Conservation (phyloP, 345 rosid genomes). For the Eucalyptus shirleyi region DNA sequence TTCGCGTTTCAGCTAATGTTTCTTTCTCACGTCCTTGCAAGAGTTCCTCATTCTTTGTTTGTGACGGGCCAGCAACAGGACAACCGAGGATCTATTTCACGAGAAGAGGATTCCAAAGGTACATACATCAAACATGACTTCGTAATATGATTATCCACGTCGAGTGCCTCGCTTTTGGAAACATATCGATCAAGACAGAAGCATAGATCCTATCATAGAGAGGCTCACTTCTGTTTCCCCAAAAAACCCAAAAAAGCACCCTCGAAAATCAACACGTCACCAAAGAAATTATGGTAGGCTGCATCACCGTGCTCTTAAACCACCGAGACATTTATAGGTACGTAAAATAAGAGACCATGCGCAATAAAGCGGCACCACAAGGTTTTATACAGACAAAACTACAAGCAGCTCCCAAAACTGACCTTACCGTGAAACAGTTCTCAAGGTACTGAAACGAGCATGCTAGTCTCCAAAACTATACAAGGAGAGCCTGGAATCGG, state of each 20-base stretch:
- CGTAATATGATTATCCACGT: neutral
- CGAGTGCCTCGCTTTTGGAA: neutral
- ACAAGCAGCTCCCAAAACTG: neutral
- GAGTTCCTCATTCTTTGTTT: neutral
- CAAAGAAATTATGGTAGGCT: neutral
- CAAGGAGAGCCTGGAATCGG: neutral
- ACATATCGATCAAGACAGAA: neutral
- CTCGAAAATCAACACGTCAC: neutral
- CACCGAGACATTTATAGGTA: neutral
- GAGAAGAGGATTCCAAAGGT: neutral
- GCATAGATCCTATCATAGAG: neutral
- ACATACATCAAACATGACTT: neutral
- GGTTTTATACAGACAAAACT: neutral
- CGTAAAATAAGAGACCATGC: neutral
- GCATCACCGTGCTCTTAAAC: neutral
- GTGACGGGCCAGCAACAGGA: neutral
- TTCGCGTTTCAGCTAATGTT: neutral
- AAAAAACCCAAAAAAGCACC: neutral
- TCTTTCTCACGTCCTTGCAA: neutral
- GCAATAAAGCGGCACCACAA: neutral
- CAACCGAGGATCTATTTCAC: neutral
- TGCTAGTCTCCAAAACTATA: neutral
- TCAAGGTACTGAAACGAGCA: neutral
- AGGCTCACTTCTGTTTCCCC: neutral
- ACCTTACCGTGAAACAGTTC: neutral